Percentiles rank a stretch among this genome's conserved stretches.
Conservation (phyloP, 148 eudicot species). For the Silene latifolia region DNA sequence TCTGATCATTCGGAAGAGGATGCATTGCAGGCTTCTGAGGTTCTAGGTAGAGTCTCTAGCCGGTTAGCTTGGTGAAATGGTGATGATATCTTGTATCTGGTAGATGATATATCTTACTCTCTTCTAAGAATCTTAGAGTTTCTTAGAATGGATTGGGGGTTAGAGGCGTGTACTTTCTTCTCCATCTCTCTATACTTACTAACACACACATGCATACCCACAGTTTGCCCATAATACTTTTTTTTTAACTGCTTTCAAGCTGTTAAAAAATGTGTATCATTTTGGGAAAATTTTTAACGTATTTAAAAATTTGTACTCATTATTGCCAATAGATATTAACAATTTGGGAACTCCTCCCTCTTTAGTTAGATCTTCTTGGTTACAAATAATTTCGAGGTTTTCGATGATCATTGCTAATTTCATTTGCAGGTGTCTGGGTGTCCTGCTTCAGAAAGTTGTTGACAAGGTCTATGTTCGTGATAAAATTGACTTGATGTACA, state of each 20-base stretch:
- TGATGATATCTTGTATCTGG: neutral
- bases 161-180: neutral
- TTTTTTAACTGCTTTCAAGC: neutral
- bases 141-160: neutral
- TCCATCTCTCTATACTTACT: neutral
- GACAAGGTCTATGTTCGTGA: conserved; percentile 75
- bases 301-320: neutral
- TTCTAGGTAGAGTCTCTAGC: neutral
- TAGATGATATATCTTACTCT: neutral
- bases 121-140: neutral
- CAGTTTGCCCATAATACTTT: no score
- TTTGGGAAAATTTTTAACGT: neutral
- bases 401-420: neutral
- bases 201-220: neutral
- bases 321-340: neutral
- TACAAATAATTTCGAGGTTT: neutral
- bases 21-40: neutral
- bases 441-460: conserved; percentile 90
- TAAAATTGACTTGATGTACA: conserved; percentile 87
- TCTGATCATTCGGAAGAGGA: neutral
- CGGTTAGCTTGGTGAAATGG: neutral
- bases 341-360: neutral
- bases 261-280: neutral
- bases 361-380: neutral
- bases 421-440: conserved; percentile 74